Base-by-base conservation (phyloP, 306 rosid genomes). In the Alnus rubra region DNA sequence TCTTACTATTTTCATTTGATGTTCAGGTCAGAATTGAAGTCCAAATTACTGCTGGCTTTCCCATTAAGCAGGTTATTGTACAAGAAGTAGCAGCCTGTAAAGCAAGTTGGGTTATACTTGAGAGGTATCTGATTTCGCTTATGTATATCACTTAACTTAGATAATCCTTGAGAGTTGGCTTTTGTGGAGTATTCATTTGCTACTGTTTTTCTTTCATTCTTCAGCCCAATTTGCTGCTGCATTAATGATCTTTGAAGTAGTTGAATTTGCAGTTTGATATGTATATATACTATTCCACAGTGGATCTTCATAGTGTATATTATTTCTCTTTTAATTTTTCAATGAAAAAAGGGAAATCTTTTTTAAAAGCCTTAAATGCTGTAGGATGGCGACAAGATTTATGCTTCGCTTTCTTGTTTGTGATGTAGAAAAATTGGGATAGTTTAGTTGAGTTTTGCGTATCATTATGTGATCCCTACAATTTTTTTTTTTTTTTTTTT, bases 1-100 rank as follows among this genome's bases (percentile, higher is more conserved):
- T 67, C 37, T 7, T 33, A 16, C 60, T 62, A 53, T 75, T 64
- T 73, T 62, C 15, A 1, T 67, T 76, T 16, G 31, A 49, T 74
- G 50, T 81, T 60, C 88, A 93, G 98, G 85, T 91, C 87, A 84
- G 76, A 67, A 71, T 93, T 12, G 92, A 93, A 76, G 89, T 91
- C 81, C 89, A 88, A 84, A 88, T 93, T 78, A 86, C 86, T 2
- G 93, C 98, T 4, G 97, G 98, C 55, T 93, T 78, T 84, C 97
- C 98, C 13, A 55, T 88, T 73, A 93, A 79, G 79, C 88, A 87
- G 77, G 89, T 93, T 83, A 69, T 93, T 79, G 71, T 86, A 80
- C 97, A 91, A 79, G 93, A 93, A 81, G 79, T 89, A 73, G 64
- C 69, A 69, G 74, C 82, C 55, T 87, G 76, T 50, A 79, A 87